Conservation (phyloP, 306 rosid genomes). For the Betula pendula region DNA sequence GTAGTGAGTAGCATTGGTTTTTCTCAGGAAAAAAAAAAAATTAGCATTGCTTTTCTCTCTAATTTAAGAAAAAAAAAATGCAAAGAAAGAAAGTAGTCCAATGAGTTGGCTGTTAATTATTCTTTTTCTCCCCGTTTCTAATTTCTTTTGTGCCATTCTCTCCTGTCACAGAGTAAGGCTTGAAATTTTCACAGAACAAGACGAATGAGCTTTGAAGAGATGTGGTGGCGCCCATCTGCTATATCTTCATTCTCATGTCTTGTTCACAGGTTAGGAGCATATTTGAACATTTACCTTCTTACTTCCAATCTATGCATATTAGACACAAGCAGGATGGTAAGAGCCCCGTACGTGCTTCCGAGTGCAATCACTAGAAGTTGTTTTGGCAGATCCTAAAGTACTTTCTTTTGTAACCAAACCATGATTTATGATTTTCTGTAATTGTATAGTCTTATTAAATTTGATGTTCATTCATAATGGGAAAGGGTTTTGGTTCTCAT, state of each 20-base stretch:
- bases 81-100: neutral
- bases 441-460: neutral
- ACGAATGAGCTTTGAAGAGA: neutral
- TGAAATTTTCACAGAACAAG: neutral
- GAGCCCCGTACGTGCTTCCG: neutral
- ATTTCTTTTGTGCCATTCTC: neutral
- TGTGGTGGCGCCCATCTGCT: neutral
- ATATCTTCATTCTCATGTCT: neutral
- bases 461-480: neutral
- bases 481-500: neutral
- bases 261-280: neutral
- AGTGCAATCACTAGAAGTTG: neutral
- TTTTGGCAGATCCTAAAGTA: neutral
- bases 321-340: neutral
- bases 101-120: neutral
- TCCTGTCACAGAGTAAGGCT: neutral
- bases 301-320: neutral
- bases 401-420: neutral
- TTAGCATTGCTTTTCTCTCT: conserved; percentile 44
- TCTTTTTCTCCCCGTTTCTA: neutral
- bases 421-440: neutral
- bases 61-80: conserved; percentile 33
- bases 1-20: conserved; percentile 51
- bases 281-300: neutral
- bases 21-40: conserved; percentile 33